phyloP scores from a whole-genome alignment of 1,139 yeast genomes.

The Taphrina deformans region DNA sequence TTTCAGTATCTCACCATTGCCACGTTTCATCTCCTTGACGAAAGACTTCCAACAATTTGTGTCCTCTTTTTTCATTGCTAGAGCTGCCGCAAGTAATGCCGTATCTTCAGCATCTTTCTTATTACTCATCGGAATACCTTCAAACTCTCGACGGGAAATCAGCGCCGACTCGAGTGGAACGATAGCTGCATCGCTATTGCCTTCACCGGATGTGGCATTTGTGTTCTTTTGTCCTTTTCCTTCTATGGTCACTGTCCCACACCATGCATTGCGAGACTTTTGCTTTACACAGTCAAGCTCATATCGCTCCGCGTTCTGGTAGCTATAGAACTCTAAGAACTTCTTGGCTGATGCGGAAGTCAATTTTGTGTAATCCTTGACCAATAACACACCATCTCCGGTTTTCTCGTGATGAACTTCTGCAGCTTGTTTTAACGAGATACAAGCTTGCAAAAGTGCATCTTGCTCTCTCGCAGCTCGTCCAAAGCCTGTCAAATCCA shows the following conservation, averaged over 20 bases:
- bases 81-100: conserved; percentile 37
- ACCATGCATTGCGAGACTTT: background rate
- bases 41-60: conserved; percentile 37
- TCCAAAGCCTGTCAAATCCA: conserved; percentile 19
- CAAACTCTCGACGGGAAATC: background rate
- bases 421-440: conserved; percentile 34
- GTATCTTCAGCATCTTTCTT: conserved; percentile 32
- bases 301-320: background rate
- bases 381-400: conserved; percentile 25
- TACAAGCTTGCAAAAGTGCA: conserved; percentile 33
- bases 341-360: conserved; percentile 36
- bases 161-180: background rate
- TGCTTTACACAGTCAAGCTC: background rate
- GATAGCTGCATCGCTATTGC: background rate
- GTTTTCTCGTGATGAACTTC: conserved; percentile 33
- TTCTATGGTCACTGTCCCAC: background rate
- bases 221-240: background rate
- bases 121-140: conserved; percentile 9
- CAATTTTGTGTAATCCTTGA: conserved; percentile 34
- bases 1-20: conserved; percentile 37
- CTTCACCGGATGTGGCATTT: background rate
- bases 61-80: conserved; percentile 35
- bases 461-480: conserved; percentile 4
- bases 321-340: conserved; percentile 37
- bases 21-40: conserved; percentile 35